Base-by-base conservation (phyloP, 2,329 filamentous ascomycete genomes). In the Ophiostoma tasmaniense region DNA sequence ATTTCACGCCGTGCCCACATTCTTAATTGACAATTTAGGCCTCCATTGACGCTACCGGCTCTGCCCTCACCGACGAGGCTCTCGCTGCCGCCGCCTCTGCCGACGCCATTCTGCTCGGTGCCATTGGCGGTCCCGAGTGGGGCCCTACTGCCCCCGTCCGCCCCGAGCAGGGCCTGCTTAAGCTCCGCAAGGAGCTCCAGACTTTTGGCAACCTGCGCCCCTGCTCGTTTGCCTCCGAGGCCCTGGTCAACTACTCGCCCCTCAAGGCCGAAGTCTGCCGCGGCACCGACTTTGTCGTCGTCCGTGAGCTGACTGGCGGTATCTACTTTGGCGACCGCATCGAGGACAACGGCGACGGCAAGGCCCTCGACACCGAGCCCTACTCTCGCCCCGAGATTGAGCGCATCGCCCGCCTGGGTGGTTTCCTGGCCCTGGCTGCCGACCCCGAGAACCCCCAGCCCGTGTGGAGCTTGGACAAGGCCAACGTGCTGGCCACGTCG, bases 51-150 rank as follows among this genome's bases (percentile, higher is more conserved):
- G 88, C 88, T 22, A 87, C 88, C 76, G 91, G 92, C 74, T 85
- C 82, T 37, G 89, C 94, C 37, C 83, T 98, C 71, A 96, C 93
- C 67, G 89, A 95, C 74, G 87, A 90, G 75, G 92, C 93, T 71
- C 90, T 98, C 74, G 81, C 82, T 17, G 93, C 92, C 45, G 93
- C 92, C 73, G 93, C 96, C 80, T 83, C 85, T 67, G 93, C 93
- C 72, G 90, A 97, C 79, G 94, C 93, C 52, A 90, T 98, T 71
- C 88, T 98, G 70, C 88, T 98, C 68, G 94, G 93, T 74, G 92
- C 94, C 74, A 96, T 98, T 76, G 94, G 94, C 74, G 94, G 94
- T n/a, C 94, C 95, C 17, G 80, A 97, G 92, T 98, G 93, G 92
- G 93, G 93, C 71, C 95, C 92, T 39, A 92, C 91, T 73, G 81